Conservation (phyloP, 441 rosid genomes). For the Populus hybrid region DNA sequence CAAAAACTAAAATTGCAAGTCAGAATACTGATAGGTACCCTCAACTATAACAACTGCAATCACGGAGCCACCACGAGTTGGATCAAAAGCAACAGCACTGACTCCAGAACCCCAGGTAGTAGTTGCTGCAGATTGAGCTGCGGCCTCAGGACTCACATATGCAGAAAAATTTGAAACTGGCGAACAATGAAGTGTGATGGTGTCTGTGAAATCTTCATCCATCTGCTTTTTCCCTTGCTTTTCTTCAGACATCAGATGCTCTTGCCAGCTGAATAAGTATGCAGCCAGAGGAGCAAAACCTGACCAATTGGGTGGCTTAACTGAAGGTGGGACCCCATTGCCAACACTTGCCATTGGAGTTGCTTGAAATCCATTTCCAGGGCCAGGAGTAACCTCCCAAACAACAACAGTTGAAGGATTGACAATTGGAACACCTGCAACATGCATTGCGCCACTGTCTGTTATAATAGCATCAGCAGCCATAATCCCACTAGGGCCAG, state of each 20-base stretch:
- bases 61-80: slow-evolving; percentile 97
- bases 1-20: slow-evolving; percentile 6
- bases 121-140: no score
- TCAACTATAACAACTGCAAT: slow-evolving; percentile 97
- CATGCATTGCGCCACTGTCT: slow-evolving; percentile 97
- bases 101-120: no score
- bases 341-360: no score
- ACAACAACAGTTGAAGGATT: slow-evolving; percentile 99
- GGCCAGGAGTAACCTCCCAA: slow-evolving; percentile 85
- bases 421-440: slow-evolving; percentile 99
- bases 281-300: no score
- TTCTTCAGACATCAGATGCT: slow-evolving; percentile 69
- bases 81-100: slow-evolving; percentile 21
- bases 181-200: slow-evolving; percentile 82
- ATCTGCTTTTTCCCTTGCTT: slow-evolving; percentile 72
- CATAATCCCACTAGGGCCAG: slow-evolving; percentile 99
- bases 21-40: slow-evolving; percentile 46
- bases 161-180: slow-evolving; percentile 99
- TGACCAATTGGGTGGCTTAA: no score
- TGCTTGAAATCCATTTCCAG: no score
- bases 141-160: slow-evolving; percentile 79
- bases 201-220: slow-evolving; percentile 68
- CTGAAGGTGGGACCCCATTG: no score
- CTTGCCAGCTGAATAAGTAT: no score
- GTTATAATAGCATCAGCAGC: slow-evolving; percentile 99